phyloP scores from a whole-genome alignment of 2,329 filamentous ascomycete species.

The Cryphonectria japonica region DNA sequence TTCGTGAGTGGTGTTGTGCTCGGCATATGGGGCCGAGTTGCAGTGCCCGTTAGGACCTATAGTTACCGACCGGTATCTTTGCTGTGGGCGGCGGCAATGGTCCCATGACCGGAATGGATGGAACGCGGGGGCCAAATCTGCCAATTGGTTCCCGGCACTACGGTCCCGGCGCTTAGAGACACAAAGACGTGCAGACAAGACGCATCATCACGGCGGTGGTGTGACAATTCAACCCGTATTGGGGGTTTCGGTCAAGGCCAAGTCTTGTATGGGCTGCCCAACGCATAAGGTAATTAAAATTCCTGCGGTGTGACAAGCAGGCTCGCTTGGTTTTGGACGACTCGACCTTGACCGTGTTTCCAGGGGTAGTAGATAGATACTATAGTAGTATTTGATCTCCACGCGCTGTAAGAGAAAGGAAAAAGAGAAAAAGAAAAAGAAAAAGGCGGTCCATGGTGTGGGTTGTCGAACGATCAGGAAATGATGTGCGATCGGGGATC shows the following conservation, averaged over 20 bases:
- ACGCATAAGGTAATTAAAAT: not conserved
- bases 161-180: conserved; percentile 1
- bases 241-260: not conserved
- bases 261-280: not conserved
- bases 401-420: not conserved
- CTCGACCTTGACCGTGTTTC: not conserved
- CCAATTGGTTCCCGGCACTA: conserved; percentile 5
- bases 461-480: not conserved
- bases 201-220: not conserved
- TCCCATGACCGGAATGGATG: not conserved
- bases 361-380: not conserved
- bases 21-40: conserved; percentile 6
- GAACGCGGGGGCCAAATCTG: not conserved
- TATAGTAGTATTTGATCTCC: not conserved
- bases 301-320: not conserved
- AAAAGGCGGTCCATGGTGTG: not conserved
- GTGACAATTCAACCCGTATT: not conserved
- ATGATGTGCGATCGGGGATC: not conserved
- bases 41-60: not conserved
- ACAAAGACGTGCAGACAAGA: not conserved
- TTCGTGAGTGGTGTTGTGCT: not conserved
- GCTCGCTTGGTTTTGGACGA: not conserved
- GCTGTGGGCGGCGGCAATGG: not conserved
- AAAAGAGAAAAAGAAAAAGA: too few species aligned
- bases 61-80: not conserved